Evolutionary conservation across 2,329 filamentous ascomycete genomes (phyloP), one percentile per base, ranked within the genome.

Genomic region (Arachnomyces sp.): DNA sequence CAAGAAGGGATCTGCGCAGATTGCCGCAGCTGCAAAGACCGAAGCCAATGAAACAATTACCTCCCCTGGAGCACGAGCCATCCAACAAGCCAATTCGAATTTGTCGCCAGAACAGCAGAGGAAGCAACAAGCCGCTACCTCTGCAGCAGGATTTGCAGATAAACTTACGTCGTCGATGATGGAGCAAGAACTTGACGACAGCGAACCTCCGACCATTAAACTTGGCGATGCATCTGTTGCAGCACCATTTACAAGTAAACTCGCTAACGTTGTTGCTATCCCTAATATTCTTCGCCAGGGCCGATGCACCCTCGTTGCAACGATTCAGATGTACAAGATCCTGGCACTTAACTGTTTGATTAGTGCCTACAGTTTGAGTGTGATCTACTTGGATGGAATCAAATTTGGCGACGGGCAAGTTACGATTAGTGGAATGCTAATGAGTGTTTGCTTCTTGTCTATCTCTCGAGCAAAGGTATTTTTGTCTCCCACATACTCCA

Each of bases 251-350:
- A 98, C 92, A 1, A 95, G 87, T 61, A 98, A 98, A 69, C 77
- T 98, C 32, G 86, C 89, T 52, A 95, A 98, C 56, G 92, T 98
- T 44, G 79, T 98, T 54, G 92, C 92, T 29, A 88, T 98, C 43
- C 90, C 92, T 38, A 98, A 98, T 69, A 98, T 98, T 55, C 92
- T 98, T 56, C 86, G 92, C 43, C 92, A 98, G 69, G 92, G 92
- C 43, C 85, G 92, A 47, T 98, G 92, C 71, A 98, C 92, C 6
- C 79, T 98, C 14, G 92, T 98, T 40, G 92, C 92, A 25, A 98
- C 92, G 0, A 96, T 98, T 50, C 92, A 98, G 72, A 98, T 98
- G 90, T 98, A 98, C 80, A 98, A 95, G 76, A 98, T 98, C 54
- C 78, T 98, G 38, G 92, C 92, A 6, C 72, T 98, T 44, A 98